Evolutionary conservation across 1,284 basidiomycete species (phyloP), one percentile per base, ranked within the genome.

Genomic region (Tremellales sp.): DNA sequence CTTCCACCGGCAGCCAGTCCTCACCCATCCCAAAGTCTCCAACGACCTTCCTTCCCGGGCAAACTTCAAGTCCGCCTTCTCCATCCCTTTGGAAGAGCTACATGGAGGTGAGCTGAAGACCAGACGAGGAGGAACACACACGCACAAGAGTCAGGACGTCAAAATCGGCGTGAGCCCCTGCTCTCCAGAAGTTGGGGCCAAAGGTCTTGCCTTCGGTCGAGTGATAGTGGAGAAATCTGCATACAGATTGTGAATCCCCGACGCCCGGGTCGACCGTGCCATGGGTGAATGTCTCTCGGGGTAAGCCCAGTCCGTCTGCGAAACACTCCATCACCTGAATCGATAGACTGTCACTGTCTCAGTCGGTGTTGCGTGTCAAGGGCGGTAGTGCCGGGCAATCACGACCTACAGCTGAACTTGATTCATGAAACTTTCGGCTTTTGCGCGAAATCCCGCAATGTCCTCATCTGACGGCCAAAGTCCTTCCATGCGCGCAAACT

Each of bases 111-210:
- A 45, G 45, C 46, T 19, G 24, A 13, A 35, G 3, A 24, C n/a
- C 15, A n/a, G n/a, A 21, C 12, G 15, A 21, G n/a, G 22, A 6
- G 22, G 23, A n/a, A 12, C 1, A 21, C 12, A 13, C 22, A 48
- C 56, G 24, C 25, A 58, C 56, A 54, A 61, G 45, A n/a, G 60
- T 65, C n/a, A 63, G 46, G 19, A 65, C 57, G 40, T 64, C 64
- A 48, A 66, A 64, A 46, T 66, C 64, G 24, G 64, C 60, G 44
- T 66, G 64, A 1, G 64, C 58, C n/a, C 64, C 64, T 6, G 64
- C 64, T 12, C 64, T 50, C 64, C 64, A 66, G 33, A 64, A 64
- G 51, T 60, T 60, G 26, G 58, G 51, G 4, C 61, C 63, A 35
- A 65, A 65, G 5, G 25, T 12, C 54, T 64, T 63, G 51, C 57